Percentiles rank a stretch among this genome's conserved stretches.
Conservation (phyloP, 805 yeast genomes). For the Trichomonascus vanleenenianus region DNA sequence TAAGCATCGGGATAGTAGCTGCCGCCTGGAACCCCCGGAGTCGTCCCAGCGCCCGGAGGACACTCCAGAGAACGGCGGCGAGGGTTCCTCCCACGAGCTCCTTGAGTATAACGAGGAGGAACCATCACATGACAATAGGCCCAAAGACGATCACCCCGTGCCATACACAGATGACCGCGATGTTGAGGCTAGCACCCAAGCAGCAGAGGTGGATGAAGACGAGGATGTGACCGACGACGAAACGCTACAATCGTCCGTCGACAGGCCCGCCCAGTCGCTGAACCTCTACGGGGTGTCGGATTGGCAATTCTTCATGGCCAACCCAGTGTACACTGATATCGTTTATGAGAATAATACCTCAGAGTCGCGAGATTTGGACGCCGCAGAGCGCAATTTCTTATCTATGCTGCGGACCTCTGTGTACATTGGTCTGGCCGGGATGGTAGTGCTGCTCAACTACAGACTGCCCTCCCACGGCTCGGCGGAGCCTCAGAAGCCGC, state of each 20-base stretch:
- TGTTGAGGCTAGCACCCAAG: too few relatives aligned
- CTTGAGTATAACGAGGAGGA: too few relatives aligned
- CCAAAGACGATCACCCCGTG: too few relatives aligned
- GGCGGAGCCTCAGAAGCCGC: not conserved
- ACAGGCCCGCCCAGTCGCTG: conserved; percentile 1
- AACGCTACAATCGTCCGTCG: not conserved
- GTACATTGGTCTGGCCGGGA: conserved; percentile 22
- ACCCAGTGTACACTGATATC: conserved; percentile 15
- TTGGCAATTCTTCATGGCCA: conserved; percentile 13
- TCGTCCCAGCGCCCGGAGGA: too few relatives aligned
- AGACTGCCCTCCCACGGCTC: conserved; percentile 7
- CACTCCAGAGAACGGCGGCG: too few relatives aligned
- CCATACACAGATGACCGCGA: too few relatives aligned
- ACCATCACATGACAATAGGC: too few relatives aligned
- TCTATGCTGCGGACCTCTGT: conserved; percentile 17
- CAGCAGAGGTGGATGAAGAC: too few relatives aligned
- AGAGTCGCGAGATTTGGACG: conserved; percentile 28
- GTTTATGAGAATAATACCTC: conserved; percentile 22
- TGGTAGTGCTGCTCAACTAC: conserved; percentile 15
- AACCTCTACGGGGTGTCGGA: not conserved
- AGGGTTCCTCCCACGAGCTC: too few relatives aligned
- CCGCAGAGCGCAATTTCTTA: conserved; percentile 26
- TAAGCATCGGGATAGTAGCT: too few relatives aligned
- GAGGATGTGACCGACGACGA: not conserved
- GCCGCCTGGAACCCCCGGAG: too few relatives aligned